A percentile compares a stretch with the other conserved stretches of the same genome.
Evolutionary conservation across 306 rosid genomes (phyloP).

Genomic region (Quercus glauca): DNA sequence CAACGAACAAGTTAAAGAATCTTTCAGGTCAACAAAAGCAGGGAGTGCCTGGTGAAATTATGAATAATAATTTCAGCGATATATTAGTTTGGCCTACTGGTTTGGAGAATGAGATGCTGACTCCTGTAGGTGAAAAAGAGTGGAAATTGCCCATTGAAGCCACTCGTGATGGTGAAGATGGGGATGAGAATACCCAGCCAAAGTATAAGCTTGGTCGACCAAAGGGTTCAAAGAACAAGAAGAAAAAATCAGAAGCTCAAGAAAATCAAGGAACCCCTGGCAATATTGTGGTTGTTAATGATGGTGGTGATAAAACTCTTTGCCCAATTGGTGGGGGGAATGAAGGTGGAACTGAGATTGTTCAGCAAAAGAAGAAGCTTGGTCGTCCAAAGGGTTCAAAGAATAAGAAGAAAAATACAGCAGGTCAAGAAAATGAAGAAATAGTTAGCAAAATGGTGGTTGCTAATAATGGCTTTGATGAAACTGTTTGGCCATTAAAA

Average conservation of each 20-base stretch:
- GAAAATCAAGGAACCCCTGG: constrained; percentile 8
- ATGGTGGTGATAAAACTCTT: too few relatives aligned
- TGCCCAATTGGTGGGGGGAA: too few relatives aligned
- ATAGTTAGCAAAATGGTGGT: not conserved
- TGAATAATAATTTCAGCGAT: constrained; percentile 9
- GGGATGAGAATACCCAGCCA: constrained; percentile 13
- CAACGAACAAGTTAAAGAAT: constrained; percentile 23
- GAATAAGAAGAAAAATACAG: constrained; percentile 21
- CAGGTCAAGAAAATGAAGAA: constrained; percentile 3
- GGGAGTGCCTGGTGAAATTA: not conserved
- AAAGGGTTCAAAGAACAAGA: constrained; percentile 2
- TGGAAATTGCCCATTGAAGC: not conserved
- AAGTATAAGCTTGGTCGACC: constrained; percentile 14
- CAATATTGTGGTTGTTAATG: too few relatives aligned
- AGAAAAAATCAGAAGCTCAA: constrained; percentile 2
- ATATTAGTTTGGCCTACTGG: not conserved
- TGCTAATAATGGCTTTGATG: not conserved
- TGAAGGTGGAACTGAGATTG: not conserved
- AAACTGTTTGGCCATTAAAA: not conserved
- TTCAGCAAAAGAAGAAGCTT: constrained; percentile 16
- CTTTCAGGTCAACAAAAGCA: not conserved
- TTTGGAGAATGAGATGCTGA: constrained; percentile 21
- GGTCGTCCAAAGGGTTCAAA: constrained; percentile 44
- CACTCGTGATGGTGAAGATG: constrained; percentile 21
- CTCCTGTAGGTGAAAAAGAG: not conserved